Percentiles rank a stretch among this genome's conserved stretches.
phyloP scores from a whole-genome alignment of 495 filamentous ascomycete genomes.

The Daldinia concentrica region DNA sequence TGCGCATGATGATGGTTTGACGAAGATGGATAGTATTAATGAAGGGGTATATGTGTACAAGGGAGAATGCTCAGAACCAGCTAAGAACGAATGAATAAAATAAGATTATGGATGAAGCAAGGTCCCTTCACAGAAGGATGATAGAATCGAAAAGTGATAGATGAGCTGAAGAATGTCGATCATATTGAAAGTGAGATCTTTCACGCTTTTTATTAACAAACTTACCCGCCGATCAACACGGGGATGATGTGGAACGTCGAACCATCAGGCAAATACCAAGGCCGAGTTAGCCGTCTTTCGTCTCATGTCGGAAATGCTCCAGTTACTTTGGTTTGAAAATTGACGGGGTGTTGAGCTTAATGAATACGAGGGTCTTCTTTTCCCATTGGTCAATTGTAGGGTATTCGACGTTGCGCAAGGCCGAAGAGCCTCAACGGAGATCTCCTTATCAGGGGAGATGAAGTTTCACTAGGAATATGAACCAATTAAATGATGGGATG shows the following conservation, averaged over 20 bases:
- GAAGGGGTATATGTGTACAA: constrained; percentile 4
- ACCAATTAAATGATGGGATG: constrained; percentile 33
- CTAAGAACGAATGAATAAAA: constrained; percentile 31
- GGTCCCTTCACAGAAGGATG: constrained; percentile 38
- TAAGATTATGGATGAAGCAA: constrained; percentile 17
- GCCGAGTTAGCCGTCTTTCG: constrained; percentile 20
- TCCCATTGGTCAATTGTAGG: constrained; percentile 17
- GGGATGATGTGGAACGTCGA: constrained; percentile 19
- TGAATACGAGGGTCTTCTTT: background rate
- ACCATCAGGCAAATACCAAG: constrained; percentile 8
- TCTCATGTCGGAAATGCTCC: constrained; percentile 33
- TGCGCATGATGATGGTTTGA: constrained; percentile 31
- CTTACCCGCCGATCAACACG: constrained; percentile 4
- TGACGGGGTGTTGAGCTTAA: background rate
- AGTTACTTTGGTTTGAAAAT: constrained; percentile 9
- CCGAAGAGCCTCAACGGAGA: constrained; percentile 41
- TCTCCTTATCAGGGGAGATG: constrained; percentile 29
- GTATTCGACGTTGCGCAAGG: background rate
- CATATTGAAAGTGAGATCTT: constrained; percentile 30
- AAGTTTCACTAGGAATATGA: constrained; percentile 40
- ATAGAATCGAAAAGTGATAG: constrained; percentile 25
- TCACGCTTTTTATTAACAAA: constrained; percentile 29
- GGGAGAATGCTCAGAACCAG: constrained; percentile 30
- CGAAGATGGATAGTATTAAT: constrained; percentile 1
- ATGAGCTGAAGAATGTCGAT: constrained; percentile 33